phyloP scores from a whole-genome alignment of 2,329 filamentous ascomycete species.

The Monilinia aucupariae region DNA sequence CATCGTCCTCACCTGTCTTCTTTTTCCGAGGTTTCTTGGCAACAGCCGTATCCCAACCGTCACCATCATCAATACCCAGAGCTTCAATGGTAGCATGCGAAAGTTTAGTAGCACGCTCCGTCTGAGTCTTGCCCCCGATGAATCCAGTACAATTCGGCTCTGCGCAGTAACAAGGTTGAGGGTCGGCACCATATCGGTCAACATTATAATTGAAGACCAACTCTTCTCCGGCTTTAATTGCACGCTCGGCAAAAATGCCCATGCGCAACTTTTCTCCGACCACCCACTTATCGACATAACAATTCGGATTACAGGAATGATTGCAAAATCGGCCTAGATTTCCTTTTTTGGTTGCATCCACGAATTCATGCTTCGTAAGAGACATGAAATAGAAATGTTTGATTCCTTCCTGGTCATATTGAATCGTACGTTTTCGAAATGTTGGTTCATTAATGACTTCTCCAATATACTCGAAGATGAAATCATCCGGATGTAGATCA shows the following conservation, averaged over 20 bases:
- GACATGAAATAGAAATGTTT: conserved; percentile 99
- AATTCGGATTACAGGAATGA: conserved; percentile 97
- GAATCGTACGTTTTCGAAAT: conserved; percentile 83
- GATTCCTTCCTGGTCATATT: conserved; percentile 94
- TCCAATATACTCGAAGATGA: conserved; percentile 97
- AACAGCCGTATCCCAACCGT: conserved; percentile 86
- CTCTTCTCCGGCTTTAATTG: conserved; percentile 83
- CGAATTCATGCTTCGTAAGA: conserved; percentile 89
- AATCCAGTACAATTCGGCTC: conserved; percentile 93
- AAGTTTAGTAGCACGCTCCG: conserved; percentile 87
- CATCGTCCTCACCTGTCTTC: conserved; percentile 84
- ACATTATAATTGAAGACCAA: conserved; percentile 99
- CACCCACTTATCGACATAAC: conserved; percentile 99
- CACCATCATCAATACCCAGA: conserved; percentile 86
- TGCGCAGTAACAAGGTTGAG: conserved; percentile 93
- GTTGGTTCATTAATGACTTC: conserved; percentile 93
- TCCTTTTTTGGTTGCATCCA: conserved; percentile 94
- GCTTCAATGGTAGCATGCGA: conserved; percentile 87
- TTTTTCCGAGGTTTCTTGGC: conserved; percentile 90
- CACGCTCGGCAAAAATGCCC: conserved; percentile 91
- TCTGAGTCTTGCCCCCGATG: conserved; percentile 97
- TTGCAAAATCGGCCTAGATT: conserved; percentile 98
- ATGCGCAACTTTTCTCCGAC: conserved; percentile 95
- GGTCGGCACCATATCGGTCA: conserved; percentile 93
- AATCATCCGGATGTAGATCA: conserved; percentile 74